Percentiles rank a stretch among this genome's conserved stretches.
phyloP scores from a whole-genome alignment of 371 early-diverging fungal genomes.

The Rhizomucor pusillus region DNA sequence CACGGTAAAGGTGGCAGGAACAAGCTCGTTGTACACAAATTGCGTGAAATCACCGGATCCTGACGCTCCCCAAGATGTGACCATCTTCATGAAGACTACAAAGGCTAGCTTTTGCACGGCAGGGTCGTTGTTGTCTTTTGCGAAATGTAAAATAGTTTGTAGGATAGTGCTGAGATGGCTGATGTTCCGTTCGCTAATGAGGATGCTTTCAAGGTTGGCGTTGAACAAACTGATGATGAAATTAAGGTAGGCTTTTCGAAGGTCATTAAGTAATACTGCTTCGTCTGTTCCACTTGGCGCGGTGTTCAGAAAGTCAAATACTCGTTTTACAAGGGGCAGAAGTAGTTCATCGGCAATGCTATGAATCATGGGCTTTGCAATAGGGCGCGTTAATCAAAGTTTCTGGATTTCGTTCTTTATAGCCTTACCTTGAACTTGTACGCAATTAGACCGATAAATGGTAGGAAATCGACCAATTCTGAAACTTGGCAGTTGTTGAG shows the following conservation, averaged over 20 bases:
- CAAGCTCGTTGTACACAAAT: conserved; percentile 78
- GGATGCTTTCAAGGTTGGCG: conserved; percentile 72
- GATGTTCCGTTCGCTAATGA: conserved; percentile 75
- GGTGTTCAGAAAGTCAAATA: conserved; percentile 81
- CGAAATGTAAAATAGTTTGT: conserved; percentile 76
- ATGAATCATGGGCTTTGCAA: conserved; percentile 41
- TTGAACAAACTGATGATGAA: conserved; percentile 84
- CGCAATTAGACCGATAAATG: conserved; percentile 79
- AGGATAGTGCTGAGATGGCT: conserved; percentile 72
- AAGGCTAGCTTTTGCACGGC: conserved; percentile 82
- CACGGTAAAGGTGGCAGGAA: conserved; percentile 79
- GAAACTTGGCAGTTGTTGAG: conserved; percentile 72
- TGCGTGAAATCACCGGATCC: conserved; percentile 62
- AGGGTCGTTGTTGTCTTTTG: conserved; percentile 70
- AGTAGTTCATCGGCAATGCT: conserved; percentile 75
- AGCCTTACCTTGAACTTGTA: conserved; percentile 82
- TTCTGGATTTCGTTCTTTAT: background rate
- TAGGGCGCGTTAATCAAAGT: background rate
- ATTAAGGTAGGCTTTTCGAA: conserved; percentile 81
- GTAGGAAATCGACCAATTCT: conserved; percentile 86
- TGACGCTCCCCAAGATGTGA: conserved; percentile 72
- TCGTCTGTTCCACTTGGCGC: conserved; percentile 90
- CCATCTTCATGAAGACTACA: conserved; percentile 75
- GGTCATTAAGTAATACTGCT: conserved; percentile 66
- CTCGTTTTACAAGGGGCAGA: conserved; percentile 77